Conservation (phyloP, 495 filamentous ascomycete species). For the Sphaerosporella brunnea region DNA sequence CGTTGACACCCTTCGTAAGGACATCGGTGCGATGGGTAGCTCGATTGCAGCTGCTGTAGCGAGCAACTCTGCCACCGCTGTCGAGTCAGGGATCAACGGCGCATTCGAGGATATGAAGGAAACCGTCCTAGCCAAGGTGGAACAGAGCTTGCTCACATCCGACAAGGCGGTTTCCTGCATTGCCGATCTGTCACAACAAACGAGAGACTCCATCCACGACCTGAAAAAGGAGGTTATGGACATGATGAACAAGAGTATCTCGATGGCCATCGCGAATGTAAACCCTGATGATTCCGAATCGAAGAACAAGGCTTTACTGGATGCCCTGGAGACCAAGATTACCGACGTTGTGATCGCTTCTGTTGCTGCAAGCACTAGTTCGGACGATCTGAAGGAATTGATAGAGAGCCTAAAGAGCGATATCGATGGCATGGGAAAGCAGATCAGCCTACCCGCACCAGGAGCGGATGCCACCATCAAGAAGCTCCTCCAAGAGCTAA, state of each 20-base stretch:
- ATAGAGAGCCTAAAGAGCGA: slow-evolving; percentile 17
- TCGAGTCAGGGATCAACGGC: slow-evolving; percentile 49
- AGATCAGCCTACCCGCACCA: slow-evolving; percentile 9
- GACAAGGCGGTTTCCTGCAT: slow-evolving; percentile 62
- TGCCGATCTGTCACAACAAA: slow-evolving; percentile 47
- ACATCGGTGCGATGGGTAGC: slow-evolving; percentile 17
- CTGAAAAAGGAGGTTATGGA: slow-evolving; percentile 42
- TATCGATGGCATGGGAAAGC: slow-evolving; percentile 17
- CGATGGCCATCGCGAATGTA: slow-evolving; percentile 51
- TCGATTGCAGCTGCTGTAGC: slow-evolving; percentile 17
- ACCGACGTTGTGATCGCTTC: slow-evolving; percentile 28
- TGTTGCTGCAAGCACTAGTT: slow-evolving; percentile 8
- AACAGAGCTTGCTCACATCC: slow-evolving; percentile 55
- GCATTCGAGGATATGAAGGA: slow-evolving; percentile 63
- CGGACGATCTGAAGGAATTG: slow-evolving; percentile 11
- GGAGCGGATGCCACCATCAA: slow-evolving; percentile 13
- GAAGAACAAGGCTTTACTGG: slow-evolving; percentile 53
- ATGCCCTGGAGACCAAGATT: slow-evolving; percentile 47
- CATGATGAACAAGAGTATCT: slow-evolving; percentile 37
- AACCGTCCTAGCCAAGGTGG: slow-evolving; percentile 39
- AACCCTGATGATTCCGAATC: slow-evolving; percentile 45
- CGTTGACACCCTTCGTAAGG: slow-evolving; percentile 14
- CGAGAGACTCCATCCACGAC: slow-evolving; percentile 44
- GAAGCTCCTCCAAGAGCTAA: slow-evolving; percentile 16
- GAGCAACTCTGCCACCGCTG: slow-evolving; percentile 19